Evolutionary conservation across 305 asterid genomes (phyloP), one percentile per base, ranked within the genome.

Genomic region (Fraxinus paxiana): DNA sequence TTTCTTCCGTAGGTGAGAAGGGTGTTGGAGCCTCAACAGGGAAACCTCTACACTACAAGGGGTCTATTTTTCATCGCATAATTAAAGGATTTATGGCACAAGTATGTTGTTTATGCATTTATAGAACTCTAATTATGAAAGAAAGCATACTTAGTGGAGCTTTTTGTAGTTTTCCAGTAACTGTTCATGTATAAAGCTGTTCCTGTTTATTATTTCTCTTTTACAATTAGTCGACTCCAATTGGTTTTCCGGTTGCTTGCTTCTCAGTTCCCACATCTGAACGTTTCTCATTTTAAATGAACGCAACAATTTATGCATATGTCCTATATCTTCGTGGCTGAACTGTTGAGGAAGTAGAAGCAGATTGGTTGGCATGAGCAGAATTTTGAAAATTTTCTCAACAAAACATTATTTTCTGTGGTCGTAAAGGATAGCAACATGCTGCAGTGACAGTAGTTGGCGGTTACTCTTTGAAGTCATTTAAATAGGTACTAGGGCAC

Each of bases 61-160:
- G 98, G 82, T 83, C 93, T 70, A 81, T 88, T 34, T 94, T 96
- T 85, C 99, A 96, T 79, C 98, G 98, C 85, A 91, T 96, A 79
- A 92, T 96, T 67, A 92, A 89, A 86, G 99, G 97, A 80, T 96
- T 96, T 88, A 96, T 96, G 99, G 95, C 94, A 30, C 99, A 94
- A 85, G 99, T 96, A 89, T 89, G 92, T 85, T 80, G 71, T 77
- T 69, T 34, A 69, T 76, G 30, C 35, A 73, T 76, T 78, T 79
- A 33, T 22, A 41, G 46, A 48, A 51, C 46, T 34, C 30, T 59
- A 28, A 15, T 65, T 48, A 4, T 20, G 54, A 82, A 37, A 74
- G 20, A 59, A 73, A 75, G 37, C 30, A 82, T 84, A 28, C 79
- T 67, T 15, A 8, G 4, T 65, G 51, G 24, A 43, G 38, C 22